phyloP scores from a whole-genome alignment of 2,329 filamentous ascomycete genomes.

The Fusarium papillatum region DNA sequence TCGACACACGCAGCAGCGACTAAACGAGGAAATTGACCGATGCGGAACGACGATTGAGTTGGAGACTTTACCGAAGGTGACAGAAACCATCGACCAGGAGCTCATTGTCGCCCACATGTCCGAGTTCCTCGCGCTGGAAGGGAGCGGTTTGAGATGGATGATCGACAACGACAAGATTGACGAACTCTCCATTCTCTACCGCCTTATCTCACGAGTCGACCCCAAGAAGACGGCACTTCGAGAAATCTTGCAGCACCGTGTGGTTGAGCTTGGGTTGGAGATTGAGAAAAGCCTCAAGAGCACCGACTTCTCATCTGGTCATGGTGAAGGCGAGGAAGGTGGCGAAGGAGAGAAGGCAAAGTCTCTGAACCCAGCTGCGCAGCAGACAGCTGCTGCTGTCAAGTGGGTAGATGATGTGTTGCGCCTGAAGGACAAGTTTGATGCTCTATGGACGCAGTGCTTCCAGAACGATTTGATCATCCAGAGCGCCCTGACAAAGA shows the following conservation, averaged over 20 bases:
- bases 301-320: constrained; percentile 64
- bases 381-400: constrained; percentile 88
- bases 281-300: constrained; percentile 79
- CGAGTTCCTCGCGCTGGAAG: constrained; percentile 87
- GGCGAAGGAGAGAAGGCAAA: constrained; percentile 56
- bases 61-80: constrained; percentile 80
- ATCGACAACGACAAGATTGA: constrained; percentile 88
- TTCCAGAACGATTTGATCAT: constrained; percentile 83
- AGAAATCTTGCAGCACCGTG: constrained; percentile 77
- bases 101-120: constrained; percentile 83
- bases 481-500: constrained; percentile 86
- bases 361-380: constrained; percentile 68
- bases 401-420: constrained; percentile 97
- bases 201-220: constrained; percentile 84
- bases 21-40: constrained; percentile 85
- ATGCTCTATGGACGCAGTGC: constrained; percentile 79
- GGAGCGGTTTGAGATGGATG: constrained; percentile 89
- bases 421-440: constrained; percentile 89
- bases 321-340: constrained; percentile 60
- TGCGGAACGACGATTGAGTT: constrained; percentile 86
- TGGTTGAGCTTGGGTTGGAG: constrained; percentile 84
- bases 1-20: constrained; percentile 78
- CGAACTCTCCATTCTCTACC: constrained; percentile 86
- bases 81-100: constrained; percentile 82
- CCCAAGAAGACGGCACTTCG: constrained; percentile 78